Evolutionary conservation across 345 rosid genomes (phyloP).

Genomic region (Sisymbrium irio): DNA sequence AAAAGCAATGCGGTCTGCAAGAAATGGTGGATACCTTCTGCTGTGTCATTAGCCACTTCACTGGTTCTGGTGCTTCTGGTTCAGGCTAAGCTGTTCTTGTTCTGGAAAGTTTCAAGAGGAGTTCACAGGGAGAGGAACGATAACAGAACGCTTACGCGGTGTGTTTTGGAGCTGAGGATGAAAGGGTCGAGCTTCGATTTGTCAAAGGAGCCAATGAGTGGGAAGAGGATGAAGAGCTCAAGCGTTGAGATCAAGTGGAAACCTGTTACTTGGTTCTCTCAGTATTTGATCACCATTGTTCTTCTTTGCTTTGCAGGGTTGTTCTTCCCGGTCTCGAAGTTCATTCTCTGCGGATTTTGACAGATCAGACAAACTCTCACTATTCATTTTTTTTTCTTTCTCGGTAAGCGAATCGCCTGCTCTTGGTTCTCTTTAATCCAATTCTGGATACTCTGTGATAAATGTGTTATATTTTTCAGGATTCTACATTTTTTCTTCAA

Average conservation of each 20-base stretch:
- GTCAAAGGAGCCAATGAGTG: constrained; percentile 74
- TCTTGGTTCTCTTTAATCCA: not conserved
- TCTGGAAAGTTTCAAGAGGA: constrained; percentile 70
- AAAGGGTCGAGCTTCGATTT: constrained; percentile 89
- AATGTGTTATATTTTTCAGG: constrained; percentile 2
- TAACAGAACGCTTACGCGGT: constrained; percentile 61
- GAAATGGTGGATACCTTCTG: constrained; percentile 87
- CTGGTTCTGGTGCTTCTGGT: constrained; percentile 60
- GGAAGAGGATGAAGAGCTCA: constrained; percentile 89
- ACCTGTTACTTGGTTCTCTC: constrained; percentile 78
- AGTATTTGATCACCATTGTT: constrained; percentile 52
- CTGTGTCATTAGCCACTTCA: constrained; percentile 57
- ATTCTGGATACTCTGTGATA: not conserved
- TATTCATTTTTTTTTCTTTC: not conserved
- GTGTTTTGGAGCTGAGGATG: constrained; percentile 89
- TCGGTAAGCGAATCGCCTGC: constrained; percentile 14
- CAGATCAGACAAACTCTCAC: not conserved
- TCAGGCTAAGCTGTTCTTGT: constrained; percentile 67
- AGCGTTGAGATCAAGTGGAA: constrained; percentile 97
- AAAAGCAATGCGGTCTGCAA: constrained; percentile 37
- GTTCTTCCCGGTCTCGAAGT: constrained; percentile 58
- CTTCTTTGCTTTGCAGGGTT: constrained; percentile 72
- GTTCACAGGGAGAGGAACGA: constrained; percentile 71
- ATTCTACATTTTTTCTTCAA: constrained; percentile 22
- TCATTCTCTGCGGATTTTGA: constrained; percentile 64